Base-by-base conservation (phyloP, 345 rosid species). In the Ricinus communis region DNA sequence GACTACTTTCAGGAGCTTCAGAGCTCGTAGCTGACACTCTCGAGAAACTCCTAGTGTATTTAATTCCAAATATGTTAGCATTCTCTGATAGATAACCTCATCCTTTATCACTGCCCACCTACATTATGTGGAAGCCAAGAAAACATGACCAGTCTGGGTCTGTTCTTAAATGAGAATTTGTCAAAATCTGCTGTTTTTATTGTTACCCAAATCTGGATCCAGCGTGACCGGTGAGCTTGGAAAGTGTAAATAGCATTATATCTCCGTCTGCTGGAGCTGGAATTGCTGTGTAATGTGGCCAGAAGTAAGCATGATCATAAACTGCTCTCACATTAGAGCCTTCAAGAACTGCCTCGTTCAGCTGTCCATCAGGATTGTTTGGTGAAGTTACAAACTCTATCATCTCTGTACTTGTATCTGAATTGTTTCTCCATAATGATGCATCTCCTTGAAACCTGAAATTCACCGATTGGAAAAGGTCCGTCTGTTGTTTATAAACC, bases 191-290 rank as follows among this genome's bases (percentile, higher is more conserved):
- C 21, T 18, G 24, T 27, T 27, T 0, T 56, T 24, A 56, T n/a
- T n/a, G 11, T 61, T 80, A 84, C 93, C 93, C 93, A 27, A 90
- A 88, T 83, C 93, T 73, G 1, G 86, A 82, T 47, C 96, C 93
- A 4, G 92, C 96, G 76, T 90, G 95, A 49, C 97, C 97, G 18
- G 95, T 91, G 53, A 84, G 78, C 83, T 90, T 92, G 8, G 96
- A 88, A 21, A 90, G 82, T 27, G 92, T 78, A 70, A 92, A 92
- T 22, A 87, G 13, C 82, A 79, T 77, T 46, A 90, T 41, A 53
- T 90, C 85, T 55, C 69, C 86, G 49, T 87, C 83, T 1, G 80
- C 80, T 0, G 85, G 83, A 31, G 79, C 75, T 27, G 93, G 80
- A 64, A 90, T 88, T 7, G 91, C 80, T 0, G 97, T 77, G 65